These are phyloP conservation scores for Leccinellum luteum DNA, from an alignment of 768 basidiomycete species.

Conservation along the genomic window DNA sequence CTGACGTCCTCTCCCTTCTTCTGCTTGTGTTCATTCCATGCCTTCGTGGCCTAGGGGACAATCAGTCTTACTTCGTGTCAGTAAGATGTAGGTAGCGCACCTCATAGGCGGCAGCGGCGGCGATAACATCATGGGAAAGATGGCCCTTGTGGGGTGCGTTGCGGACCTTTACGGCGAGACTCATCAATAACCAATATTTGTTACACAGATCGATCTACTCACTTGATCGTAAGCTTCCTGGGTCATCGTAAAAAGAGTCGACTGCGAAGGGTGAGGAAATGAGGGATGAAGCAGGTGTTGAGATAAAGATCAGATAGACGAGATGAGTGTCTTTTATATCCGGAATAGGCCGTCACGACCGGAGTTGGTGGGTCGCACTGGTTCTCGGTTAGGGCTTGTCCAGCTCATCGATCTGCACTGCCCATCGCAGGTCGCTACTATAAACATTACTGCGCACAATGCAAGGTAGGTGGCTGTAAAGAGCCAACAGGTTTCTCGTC, in stretches of 20 bases:
- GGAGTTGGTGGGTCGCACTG: conserved; percentile 2
- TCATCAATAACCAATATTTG: background rate
- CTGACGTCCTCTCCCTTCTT: conserved; percentile 45
- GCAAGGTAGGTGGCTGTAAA: background rate
- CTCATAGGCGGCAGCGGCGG: conserved; percentile 65
- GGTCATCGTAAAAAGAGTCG: conserved; percentile 12
- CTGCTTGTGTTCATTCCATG: conserved; percentile 53
- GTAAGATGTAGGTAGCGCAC: conserved; percentile 26
- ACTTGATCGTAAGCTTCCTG: conserved; percentile 21
- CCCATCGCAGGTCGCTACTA: background rate
- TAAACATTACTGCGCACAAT: background rate
- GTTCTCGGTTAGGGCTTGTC: background rate
- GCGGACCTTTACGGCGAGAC: conserved; percentile 34
- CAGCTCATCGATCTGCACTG: background rate
- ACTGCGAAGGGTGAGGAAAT: background rate
- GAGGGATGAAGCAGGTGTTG: background rate
- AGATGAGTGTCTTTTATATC: conserved; percentile 12
- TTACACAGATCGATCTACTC: background rate
- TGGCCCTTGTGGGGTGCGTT: conserved; percentile 54
- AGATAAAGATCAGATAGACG: conserved; percentile 16
- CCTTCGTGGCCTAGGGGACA: conserved; percentile 52
- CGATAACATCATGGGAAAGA: conserved; percentile 65
- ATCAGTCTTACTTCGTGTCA: background rate
- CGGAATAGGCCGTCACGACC: background rate
- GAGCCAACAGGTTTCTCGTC: background rate